A percentile compares a stretch with the other conserved stretches of the same genome.
These are phyloP conservation scores for Pseudomicrostroma phylloplanum DNA, from an alignment of 1,284 basidiomycete genomes.

Conservation along the genomic window DNA sequence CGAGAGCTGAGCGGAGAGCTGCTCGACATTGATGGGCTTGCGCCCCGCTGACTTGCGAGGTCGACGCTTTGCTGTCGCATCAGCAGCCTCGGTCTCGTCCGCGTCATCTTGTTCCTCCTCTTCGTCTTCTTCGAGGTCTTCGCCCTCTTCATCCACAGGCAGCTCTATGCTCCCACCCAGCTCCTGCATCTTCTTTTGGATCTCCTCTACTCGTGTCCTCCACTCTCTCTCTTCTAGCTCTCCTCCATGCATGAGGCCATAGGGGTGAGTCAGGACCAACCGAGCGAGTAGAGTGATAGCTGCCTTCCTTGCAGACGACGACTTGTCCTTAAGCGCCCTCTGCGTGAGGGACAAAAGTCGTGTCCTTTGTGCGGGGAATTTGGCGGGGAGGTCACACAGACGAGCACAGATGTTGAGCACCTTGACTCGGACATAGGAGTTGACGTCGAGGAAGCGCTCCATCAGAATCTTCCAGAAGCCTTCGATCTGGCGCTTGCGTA, in stretches of 20 bases:
- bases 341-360: slow-evolving; percentile 70
- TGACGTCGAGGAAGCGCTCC: slow-evolving; percentile 79
- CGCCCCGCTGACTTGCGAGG: slow-evolving; percentile 13
- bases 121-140: slow-evolving; percentile 43
- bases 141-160: slow-evolving; percentile 33
- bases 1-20: slow-evolving; percentile 9
- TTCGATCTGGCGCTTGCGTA: slow-evolving; percentile 73
- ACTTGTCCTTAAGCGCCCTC: slow-evolving; percentile 82
- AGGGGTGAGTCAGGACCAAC: slow-evolving; percentile 83
- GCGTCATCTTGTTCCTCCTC: slow-evolving; percentile 49
- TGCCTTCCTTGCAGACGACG: slow-evolving; percentile 74
- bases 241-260: slow-evolving; percentile 76
- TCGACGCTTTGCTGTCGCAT: slow-evolving; percentile 32
- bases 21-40: slow-evolving; percentile 8
- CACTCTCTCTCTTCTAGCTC: slow-evolving; percentile 69
- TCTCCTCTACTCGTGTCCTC: slow-evolving; percentile 60
- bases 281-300: slow-evolving; percentile 72
- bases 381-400: slow-evolving; percentile 64
- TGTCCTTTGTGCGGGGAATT: slow-evolving; percentile 80
- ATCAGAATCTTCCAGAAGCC: slow-evolving; percentile 75
- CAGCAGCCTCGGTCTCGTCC: slow-evolving; percentile 51
- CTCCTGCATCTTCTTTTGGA: slow-evolving; percentile 58
- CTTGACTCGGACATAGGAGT: slow-evolving; percentile 84
- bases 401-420: slow-evolving; percentile 71
- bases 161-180: slow-evolving; percentile 38